A percentile compares a stretch with the other conserved stretches of the same genome.
phyloP scores from a whole-genome alignment of 257 asterid genomes.

The Schizonepeta tenuifolia region DNA sequence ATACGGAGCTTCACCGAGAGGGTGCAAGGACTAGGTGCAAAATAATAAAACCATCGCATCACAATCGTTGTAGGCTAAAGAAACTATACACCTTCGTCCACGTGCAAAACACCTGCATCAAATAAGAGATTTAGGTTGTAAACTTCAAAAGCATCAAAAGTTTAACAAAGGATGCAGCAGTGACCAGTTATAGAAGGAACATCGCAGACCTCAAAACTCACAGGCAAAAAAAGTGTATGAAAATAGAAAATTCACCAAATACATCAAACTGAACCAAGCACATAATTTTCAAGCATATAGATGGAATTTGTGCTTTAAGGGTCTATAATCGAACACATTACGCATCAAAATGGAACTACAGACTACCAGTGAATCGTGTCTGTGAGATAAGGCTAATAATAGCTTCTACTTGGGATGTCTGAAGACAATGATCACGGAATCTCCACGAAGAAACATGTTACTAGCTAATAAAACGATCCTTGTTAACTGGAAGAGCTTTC shows the following conservation, averaged over 20 bases:
- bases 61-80: background rate
- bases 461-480: constrained; percentile 85
- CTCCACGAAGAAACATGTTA: constrained; percentile 94
- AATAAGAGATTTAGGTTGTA: constrained; percentile 20
- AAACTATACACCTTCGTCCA: background rate
- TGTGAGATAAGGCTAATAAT: constrained; percentile 16
- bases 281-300: too few relatives aligned
- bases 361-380: background rate
- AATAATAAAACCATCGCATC: background rate
- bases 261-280: background rate
- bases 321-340: background rate
- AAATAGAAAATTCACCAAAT: background rate
- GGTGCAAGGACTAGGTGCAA: constrained; percentile 14
- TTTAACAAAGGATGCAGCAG: background rate
- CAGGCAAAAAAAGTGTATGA: too few relatives aligned
- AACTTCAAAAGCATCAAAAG: background rate
- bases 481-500: constrained; percentile 86
- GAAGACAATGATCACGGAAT: constrained; percentile 88
- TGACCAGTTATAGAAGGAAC: background rate
- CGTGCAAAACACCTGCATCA: constrained; percentile 31
- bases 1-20: background rate
- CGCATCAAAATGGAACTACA: background rate
- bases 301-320: too few relatives aligned
- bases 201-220: background rate
- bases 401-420: constrained; percentile 81